phyloP scores from a whole-genome alignment of 192 early-diverging fungal species.

The Backusella tuberculispora region DNA sequence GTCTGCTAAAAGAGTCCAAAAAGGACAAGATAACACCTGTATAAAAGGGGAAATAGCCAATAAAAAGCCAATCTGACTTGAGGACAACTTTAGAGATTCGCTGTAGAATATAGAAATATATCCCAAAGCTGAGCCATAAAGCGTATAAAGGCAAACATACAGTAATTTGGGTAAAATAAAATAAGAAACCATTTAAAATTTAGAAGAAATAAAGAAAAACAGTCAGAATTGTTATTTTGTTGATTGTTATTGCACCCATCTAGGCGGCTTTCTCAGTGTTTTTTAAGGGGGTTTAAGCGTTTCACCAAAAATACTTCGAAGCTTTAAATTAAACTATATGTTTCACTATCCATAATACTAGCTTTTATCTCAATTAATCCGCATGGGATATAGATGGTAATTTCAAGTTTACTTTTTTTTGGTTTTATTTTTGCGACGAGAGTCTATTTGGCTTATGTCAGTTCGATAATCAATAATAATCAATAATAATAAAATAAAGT shows the following conservation, averaged over 20 bases:
- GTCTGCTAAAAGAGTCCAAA: conserved; percentile 42
- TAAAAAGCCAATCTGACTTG: conserved; percentile 38
- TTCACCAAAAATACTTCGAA: conserved; percentile 11
- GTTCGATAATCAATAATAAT: not conserved
- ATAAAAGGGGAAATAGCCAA: conserved; percentile 43
- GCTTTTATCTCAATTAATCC: not conserved
- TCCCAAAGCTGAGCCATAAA: conserved; percentile 25
- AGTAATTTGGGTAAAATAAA: conserved; percentile 37
- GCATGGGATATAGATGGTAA: not conserved
- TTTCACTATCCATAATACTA: not conserved
- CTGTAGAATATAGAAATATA: conserved; percentile 40
- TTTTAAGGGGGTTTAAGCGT: conserved; percentile 6
- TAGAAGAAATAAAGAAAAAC: conserved; percentile 1
- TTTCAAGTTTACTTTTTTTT: not conserved
- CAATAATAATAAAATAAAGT: not conserved
- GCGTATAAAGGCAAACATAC: conserved; percentile 30
- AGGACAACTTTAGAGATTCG: conserved; percentile 21
- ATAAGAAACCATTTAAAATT: conserved; percentile 16
- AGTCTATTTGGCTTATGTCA: not conserved
- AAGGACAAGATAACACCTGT: conserved; percentile 38
- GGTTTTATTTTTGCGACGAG: not conserved
- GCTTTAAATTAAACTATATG: conserved; percentile 9
- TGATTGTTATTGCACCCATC: conserved; percentile 10
- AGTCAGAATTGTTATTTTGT: conserved; percentile 6
- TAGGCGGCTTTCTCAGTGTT: not conserved